Evolutionary conservation across 139 green algal genomes (phyloP), one percentile per base, ranked within the genome.

Genomic region (Chlorella sp.): DNA sequence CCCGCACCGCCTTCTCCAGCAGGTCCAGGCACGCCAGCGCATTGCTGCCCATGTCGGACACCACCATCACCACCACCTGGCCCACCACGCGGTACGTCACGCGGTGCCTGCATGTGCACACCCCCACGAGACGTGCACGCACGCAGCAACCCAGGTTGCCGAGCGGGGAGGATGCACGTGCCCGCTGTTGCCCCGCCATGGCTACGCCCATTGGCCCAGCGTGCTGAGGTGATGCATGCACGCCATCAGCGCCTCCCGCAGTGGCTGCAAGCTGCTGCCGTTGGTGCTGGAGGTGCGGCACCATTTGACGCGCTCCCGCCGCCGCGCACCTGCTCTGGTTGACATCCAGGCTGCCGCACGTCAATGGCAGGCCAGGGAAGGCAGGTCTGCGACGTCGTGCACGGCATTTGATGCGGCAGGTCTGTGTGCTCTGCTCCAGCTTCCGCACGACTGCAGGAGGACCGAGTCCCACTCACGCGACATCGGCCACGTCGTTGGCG

Each of bases 71-170:
- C 6, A 64, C 29, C 67, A 42, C 10, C 35, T 63, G 67, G 23
- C 49, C 67, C 6, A 72, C 36, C 27, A 72, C 24, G 17, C 67
- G 67, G 49, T 63, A 63, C 49, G 27, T 42, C 27, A 63, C 67
- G 20, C 49, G 67, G 20, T 24, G 31, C 49, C 49, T 65, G 67
- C 36, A 3, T 31, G 4, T 64, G 55, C 55, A 4, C 4, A 64
- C 4, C 22, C 22, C 22, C 22, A 27, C 27, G 55, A 4, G 55
- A 27, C 27, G 55, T 27, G 55, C 24, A 64, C 4, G 55, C 55
- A 30, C 4, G 55, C 55, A 17, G 42, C 42, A 10, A 55, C 10
- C 10, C 10, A 55, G 10, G 42, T 10, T 17, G 10, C 42, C 42
- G 10, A 55, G 10, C 42, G 17, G 42, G 42, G 10, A 17, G 42